Evolutionary conservation across 108 stramenopile species (phyloP).

Genomic region (Aurantiochytrium sp.): DNA sequence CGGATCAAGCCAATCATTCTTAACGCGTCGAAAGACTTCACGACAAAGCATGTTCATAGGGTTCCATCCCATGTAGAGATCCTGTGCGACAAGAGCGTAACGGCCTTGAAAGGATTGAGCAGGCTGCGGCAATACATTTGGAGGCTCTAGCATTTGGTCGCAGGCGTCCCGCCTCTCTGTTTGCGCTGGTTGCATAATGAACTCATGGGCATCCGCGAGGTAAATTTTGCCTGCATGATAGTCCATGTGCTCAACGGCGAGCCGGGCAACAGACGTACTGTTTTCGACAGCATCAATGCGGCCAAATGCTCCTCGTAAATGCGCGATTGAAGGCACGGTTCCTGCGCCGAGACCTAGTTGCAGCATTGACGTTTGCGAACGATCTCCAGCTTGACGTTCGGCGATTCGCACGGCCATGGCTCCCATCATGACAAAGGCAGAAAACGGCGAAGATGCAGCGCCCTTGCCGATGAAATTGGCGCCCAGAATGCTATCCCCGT

Average conservation of each 20-base stretch:
- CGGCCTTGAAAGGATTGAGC: not conserved
- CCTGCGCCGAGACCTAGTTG: not conserved
- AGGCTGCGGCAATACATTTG: not conserved
- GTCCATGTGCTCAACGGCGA: not conserved
- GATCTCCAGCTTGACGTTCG: not conserved
- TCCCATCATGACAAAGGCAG: not conserved
- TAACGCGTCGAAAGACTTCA: not conserved
- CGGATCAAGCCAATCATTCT: not conserved
- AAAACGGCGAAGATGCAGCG: not conserved
- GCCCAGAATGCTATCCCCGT: not conserved
- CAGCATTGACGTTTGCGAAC: not conserved
- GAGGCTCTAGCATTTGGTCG: too few species aligned
- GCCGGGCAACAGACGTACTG: not conserved
- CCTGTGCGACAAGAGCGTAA: not conserved
- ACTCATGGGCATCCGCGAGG: not conserved
- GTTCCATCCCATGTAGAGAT: constrained; percentile 16
- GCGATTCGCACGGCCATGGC: not conserved
- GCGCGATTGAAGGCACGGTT: not conserved
- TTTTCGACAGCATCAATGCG: not conserved
- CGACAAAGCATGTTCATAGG: not conserved
- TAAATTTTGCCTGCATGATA: not conserved
- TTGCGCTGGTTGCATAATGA: not conserved
- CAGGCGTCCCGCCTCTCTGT: too few species aligned
- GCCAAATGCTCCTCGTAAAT: not conserved
- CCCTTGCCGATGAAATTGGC: not conserved